Evolutionary conservation across 2,329 filamentous ascomycete species (phyloP).

Genomic region (Thielaviopsis punctulata): DNA sequence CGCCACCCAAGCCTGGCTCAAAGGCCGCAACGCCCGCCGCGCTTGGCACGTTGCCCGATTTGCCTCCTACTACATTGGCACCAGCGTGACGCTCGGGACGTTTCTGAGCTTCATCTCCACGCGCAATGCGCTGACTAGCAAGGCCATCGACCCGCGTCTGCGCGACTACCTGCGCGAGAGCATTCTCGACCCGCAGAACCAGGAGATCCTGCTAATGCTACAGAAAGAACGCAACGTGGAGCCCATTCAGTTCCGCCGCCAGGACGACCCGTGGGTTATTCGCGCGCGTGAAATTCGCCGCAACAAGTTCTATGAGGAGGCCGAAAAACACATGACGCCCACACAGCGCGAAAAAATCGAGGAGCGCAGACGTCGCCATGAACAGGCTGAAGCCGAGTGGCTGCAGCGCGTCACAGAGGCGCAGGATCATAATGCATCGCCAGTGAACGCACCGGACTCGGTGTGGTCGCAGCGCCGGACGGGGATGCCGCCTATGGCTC

Average conservation of each 20-base stretch:
- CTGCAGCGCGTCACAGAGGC: not conserved
- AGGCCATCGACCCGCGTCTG: conserved; percentile 19
- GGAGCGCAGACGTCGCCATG: conserved; percentile 2
- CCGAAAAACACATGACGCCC: conserved; percentile 9
- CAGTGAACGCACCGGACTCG: conserved; percentile 6
- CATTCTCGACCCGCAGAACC: conserved; percentile 12
- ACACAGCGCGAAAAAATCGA: conserved; percentile 7
- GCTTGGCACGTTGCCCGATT: conserved; percentile 23
- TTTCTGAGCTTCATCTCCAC: conserved; percentile 19
- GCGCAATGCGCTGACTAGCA: conserved; percentile 14
- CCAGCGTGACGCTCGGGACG: conserved; percentile 16
- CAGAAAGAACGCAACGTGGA: conserved; percentile 11
- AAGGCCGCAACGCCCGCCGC: conserved; percentile 15
- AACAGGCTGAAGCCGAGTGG: conserved; percentile 9
- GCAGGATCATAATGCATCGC: not conserved
- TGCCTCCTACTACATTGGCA: conserved; percentile 18
- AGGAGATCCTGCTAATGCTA: conserved; percentile 9
- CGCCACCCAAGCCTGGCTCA: conserved; percentile 14
- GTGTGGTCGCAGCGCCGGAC: conserved; percentile 8
- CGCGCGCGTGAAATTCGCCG: conserved; percentile 10
- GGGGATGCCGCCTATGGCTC: not conserved
- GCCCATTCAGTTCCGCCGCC: conserved; percentile 10
- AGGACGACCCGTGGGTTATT: conserved; percentile 11
- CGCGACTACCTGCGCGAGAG: conserved; percentile 14
- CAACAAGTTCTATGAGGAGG: conserved; percentile 10